These are phyloP conservation scores for Ziziphus jujuba DNA, from an alignment of 306 rosid species.

Conservation along the genomic window DNA sequence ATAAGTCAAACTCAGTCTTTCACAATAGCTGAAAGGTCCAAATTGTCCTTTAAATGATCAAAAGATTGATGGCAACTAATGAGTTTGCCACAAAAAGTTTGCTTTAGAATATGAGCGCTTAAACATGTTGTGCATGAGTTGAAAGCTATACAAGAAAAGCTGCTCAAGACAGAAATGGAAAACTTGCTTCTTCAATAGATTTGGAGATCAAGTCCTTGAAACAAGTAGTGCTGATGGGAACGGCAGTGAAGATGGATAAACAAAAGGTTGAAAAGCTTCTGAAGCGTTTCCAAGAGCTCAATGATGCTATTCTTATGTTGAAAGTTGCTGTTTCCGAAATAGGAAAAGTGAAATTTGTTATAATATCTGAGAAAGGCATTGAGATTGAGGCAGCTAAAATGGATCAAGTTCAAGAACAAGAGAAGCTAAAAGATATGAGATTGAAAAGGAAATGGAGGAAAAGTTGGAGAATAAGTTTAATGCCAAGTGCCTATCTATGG, in stretches of 20 bases:
- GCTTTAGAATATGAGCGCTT: no score
- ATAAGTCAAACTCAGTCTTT: no score
- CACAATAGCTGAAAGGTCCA: no score
- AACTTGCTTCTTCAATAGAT: conserved; percentile 49
- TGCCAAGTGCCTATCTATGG: conserved; percentile 21
- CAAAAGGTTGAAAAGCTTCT: conserved; percentile 42
- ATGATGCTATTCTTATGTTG: conserved; percentile 33
- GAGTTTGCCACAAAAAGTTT: no score
- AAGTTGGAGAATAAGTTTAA: conserved; percentile 31
- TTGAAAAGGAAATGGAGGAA: conserved; percentile 26
- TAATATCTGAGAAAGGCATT: conserved; percentile 43
- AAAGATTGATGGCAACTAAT: no score
- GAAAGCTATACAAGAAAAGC: conserved; percentile 50
- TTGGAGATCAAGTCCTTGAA: conserved; percentile 41
- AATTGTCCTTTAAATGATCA: no score
- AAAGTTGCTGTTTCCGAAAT: conserved; percentile 38
- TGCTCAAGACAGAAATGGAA: conserved; percentile 57
- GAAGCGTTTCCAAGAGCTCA: conserved; percentile 51
- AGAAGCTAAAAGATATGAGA: conserved; percentile 36
- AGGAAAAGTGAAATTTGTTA: conserved; percentile 40
- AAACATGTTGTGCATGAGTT: conserved; percentile 41
- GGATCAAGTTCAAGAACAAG: conserved; percentile 32
- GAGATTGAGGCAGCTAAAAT: conserved; percentile 46
- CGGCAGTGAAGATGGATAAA: conserved; percentile 34
- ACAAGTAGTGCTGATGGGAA: conserved; percentile 37